These are phyloP conservation scores for Hypoxylon sp. DNA, from an alignment of 2,329 filamentous ascomycete genomes.

Conservation along the genomic window DNA sequence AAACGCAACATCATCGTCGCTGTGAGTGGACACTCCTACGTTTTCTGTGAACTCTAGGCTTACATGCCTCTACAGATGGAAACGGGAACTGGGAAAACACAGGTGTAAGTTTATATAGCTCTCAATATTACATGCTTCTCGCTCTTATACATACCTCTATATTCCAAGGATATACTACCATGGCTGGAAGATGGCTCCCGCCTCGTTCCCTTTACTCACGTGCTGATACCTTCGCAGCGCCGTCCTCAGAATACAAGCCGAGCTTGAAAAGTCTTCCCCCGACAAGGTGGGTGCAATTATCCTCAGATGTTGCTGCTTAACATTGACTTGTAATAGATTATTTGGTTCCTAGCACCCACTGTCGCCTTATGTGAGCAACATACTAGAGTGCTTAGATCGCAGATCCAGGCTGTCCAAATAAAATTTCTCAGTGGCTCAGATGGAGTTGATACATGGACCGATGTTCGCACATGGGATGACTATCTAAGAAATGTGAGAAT, in stretches of 20 bases:
- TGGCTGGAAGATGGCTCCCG: conserved; percentile 14
- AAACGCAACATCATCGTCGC: conserved; percentile 79
- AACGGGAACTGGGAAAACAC: conserved; percentile 84
- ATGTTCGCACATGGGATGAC: conserved; percentile 75
- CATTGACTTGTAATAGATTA: conserved; percentile 59
- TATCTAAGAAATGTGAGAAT: conserved; percentile 75
- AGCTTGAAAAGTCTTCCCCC: conserved; percentile 68
- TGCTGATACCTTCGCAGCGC: conserved; percentile 64
- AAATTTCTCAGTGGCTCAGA: conserved; percentile 77
- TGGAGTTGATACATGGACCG: conserved; percentile 80
- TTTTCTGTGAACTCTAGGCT: background rate
- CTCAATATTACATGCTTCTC: conserved; percentile 1
- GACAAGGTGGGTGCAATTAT: conserved; percentile 65
- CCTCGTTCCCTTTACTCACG: conserved; percentile 1
- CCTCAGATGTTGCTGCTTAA: background rate
- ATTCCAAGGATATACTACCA: background rate
- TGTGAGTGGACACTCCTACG: conserved; percentile 59
- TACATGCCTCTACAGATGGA: conserved; percentile 70
- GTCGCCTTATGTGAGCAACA: conserved; percentile 78
- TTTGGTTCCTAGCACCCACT: conserved; percentile 83
- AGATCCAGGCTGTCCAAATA: conserved; percentile 72
- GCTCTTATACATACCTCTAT: background rate
- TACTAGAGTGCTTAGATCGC: conserved; percentile 68
- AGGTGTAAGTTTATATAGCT: conserved; percentile 69
- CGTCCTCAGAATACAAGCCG: conserved; percentile 75